Evolutionary conservation across 2,329 filamentous ascomycete genomes (phyloP), one percentile per base, ranked within the genome.

Genomic region (Colletotrichum sidae): DNA sequence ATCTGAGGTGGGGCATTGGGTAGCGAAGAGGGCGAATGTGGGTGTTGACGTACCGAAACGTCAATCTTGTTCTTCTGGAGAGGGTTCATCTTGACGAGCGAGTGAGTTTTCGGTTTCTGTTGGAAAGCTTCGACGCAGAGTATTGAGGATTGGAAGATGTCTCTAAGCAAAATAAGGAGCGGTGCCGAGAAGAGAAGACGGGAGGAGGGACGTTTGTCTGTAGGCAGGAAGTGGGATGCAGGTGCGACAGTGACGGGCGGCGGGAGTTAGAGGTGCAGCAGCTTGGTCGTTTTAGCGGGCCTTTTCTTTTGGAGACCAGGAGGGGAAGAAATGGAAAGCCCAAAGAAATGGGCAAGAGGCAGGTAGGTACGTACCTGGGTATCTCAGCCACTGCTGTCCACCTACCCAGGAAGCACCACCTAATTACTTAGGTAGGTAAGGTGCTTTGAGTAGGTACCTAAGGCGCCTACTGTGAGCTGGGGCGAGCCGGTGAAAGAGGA

Each of bases 11-110:
- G 60, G 54, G 50, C 55, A 60, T 67, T 55, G 54, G 55, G 47
- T 57, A 67, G 55, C 45, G 47, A 50, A 70, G 69, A 58, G 35
- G 35, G 55, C 55, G 60, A 53, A 51, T 47, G 61, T 65, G 61
- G 67, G 65, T 51, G 54, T 52, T 34, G 35, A 87, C 92, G 84
- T 83, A 97, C 96, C 85, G 88, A 94, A 81, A 97, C 87, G 81
- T 99, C 96, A 75, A 98, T 87, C 86, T 99, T 98, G 87, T 97
- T 97, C 87, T 97, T 94, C 86, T 97, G 93, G 79, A 94, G 93
- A 73, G 95, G 95, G 80, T 97, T 97, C 93, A 98, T 96, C 70
- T 72, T 84, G 79, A 49, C 39, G 41, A 46, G 11, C 25, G 34
- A 33, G 12, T 52, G 38, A 25, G 45, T 49, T 35, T 39, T 53